Conservation (phyloP, 2,329 filamentous ascomycete genomes). For the Ophiosphaerella korrae region DNA sequence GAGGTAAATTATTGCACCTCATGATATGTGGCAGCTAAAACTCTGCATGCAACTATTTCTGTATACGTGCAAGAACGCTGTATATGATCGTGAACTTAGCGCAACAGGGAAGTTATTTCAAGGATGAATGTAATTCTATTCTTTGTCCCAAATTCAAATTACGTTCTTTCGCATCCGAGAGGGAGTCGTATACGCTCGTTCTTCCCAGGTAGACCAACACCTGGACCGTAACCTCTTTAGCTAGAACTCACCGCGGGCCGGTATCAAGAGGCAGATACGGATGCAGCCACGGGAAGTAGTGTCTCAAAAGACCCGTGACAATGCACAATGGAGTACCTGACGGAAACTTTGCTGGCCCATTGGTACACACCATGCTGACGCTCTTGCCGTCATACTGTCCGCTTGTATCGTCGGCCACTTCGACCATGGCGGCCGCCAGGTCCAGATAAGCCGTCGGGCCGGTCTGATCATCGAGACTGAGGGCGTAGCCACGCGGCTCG, state of each 20-base stretch:
- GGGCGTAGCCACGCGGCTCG: slow-evolving; percentile 46
- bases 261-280: slow-evolving; percentile 32
- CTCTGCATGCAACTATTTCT: too few species aligned
- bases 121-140: too few species aligned
- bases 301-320: slow-evolving; percentile 37
- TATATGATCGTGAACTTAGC: too few species aligned
- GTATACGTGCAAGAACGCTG: too few species aligned
- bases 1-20: too few species aligned
- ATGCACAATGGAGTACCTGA: slow-evolving; percentile 41
- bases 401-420: slow-evolving; percentile 46
- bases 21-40: too few species aligned
- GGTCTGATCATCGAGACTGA: slow-evolving; percentile 47
- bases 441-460: slow-evolving; percentile 51
- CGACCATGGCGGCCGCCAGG: slow-evolving; percentile 55
- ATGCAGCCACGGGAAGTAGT: slow-evolving; percentile 44
- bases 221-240: too few species aligned
- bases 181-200: too few species aligned
- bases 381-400: slow-evolving; percentile 19
- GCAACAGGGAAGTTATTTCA: too few species aligned
- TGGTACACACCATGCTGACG: slow-evolving; percentile 37
- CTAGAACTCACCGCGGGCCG: not conserved
- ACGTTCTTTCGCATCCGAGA: too few species aligned
- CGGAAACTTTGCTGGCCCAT: slow-evolving; percentile 37
- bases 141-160: too few species aligned
- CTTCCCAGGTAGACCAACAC: too few species aligned